These are phyloP conservation scores for Adiantum capillusveneris DNA, from an alignment of 75 land plant species.

Conservation along the genomic window DNA sequence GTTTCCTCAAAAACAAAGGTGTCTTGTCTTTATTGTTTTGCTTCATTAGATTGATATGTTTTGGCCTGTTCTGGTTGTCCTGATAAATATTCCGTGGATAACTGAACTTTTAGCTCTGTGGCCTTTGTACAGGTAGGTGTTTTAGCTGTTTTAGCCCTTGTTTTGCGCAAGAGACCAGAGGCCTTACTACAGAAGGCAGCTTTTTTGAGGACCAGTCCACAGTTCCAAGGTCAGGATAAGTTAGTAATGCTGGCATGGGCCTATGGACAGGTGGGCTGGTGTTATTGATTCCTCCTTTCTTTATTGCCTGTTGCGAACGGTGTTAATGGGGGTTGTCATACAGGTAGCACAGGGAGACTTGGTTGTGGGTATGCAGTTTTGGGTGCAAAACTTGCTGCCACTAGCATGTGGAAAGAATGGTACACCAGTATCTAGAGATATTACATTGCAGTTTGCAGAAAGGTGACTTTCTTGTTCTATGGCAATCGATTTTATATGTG, in stretches of 20 bases:
- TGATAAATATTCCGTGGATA: no score
- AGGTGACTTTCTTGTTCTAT: no score
- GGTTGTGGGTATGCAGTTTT: conserved; percentile 65
- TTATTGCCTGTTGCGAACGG: no score
- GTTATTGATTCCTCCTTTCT: neutral
- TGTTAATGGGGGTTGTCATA: no score
- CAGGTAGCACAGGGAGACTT: conserved; percentile 77
- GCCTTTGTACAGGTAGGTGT: conserved; percentile 63
- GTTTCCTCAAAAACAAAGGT: conserved; percentile 66
- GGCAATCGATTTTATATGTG: no score
- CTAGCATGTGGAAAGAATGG: conserved; percentile 52
- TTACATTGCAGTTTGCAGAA: conserved; percentile 72
- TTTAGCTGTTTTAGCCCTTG: conserved; percentile 69
- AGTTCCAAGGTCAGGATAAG: conserved; percentile 75
- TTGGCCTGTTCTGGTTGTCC: neutral
- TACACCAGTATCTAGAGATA: conserved; percentile 74
- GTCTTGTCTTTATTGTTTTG: neutral
- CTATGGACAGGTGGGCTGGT: conserved; percentile 57
- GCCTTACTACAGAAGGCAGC: conserved; percentile 41
- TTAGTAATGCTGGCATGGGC: conserved; percentile 66
- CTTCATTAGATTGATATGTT: neutral
- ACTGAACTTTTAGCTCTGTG: no score
- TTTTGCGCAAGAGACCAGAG: conserved; percentile 69
- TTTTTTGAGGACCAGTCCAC: conserved; percentile 34
- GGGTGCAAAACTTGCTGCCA: conserved; percentile 79